phyloP scores from a whole-genome alignment of 2,329 filamentous ascomycete genomes.

The Aspergillus pseudonomiae region DNA sequence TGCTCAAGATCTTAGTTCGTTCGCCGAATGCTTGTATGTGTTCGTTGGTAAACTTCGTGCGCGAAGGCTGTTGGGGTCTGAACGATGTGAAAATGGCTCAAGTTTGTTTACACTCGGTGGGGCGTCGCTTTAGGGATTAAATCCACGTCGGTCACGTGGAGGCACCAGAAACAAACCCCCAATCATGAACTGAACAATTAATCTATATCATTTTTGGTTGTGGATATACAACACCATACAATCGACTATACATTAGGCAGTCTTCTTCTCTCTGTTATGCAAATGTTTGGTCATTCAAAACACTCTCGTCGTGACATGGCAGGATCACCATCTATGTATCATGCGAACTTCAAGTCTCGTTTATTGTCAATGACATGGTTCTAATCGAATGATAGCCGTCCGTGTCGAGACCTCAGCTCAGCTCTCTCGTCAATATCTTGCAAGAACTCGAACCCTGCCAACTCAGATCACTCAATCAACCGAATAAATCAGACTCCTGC shows the following conservation, averaged over 20 bases:
- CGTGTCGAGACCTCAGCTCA: conserved; percentile 14
- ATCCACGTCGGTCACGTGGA: conserved; percentile 1
- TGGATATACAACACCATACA: not conserved
- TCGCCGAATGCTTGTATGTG: not conserved
- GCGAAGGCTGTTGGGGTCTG: not conserved
- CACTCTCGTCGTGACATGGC: conserved; percentile 3
- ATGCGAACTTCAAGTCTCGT: conserved; percentile 19
- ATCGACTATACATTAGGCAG: conserved; percentile 1
- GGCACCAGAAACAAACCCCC: not conserved
- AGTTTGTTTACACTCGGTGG: not conserved
- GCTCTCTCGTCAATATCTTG: conserved; percentile 32
- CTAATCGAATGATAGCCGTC: conserved; percentile 17
- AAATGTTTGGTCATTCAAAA: conserved; percentile 12
- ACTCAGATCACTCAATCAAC: conserved; percentile 35
- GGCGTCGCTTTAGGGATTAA: not conserved
- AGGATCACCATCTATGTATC: conserved; percentile 13
- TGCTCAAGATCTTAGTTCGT: not conserved
- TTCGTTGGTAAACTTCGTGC: not conserved
- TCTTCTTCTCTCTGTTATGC: conserved; percentile 2
- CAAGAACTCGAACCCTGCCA: conserved; percentile 33
- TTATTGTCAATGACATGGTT: conserved; percentile 25
- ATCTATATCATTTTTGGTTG: not conserved
- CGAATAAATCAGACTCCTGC: conserved; percentile 35
- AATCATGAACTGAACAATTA: not conserved
- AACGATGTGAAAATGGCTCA: not conserved